Base-by-base conservation (phyloP, 768 basidiomycete genomes). In the Scleroderma bovista region DNA sequence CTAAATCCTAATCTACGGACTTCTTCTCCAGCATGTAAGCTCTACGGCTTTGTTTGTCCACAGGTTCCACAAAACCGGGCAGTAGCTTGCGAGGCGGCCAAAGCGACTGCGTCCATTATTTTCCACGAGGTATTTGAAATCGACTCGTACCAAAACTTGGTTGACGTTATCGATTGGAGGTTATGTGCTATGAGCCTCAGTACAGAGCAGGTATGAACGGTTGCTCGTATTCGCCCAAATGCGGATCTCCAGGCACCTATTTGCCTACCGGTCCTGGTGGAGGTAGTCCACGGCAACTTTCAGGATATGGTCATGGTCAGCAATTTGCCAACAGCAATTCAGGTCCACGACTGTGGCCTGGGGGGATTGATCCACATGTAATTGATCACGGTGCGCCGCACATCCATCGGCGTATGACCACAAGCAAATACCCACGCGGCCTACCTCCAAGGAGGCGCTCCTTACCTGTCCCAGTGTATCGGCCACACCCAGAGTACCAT, bases 11-110 rank as follows among this genome's bases (percentile, higher is more conserved):
- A 42, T 36, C 33, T 11, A 42, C 32, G 17, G 46, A 42, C 19
- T 29, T 52, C 55, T 56, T 52, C 31, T 39, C 12, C 53, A 87
- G 86, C 79, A 4, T 73, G 76, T 19, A 75, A 77, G 26, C 65
- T 89, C 3, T 72, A 84, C 62, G 73, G 76, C 36, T 79, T 72
- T 52, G 64, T 70, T 10, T 74, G 77, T 17, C 60, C 67, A 0
- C 52, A 65, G 37, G 75, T 83, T 57, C 64, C 66, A 10, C 75
- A 76, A 52, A 70, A 75, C 1, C 73, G 78, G 20, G 67, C 70
- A 33, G 70, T 70, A 42, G 78, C 82, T 12, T 76, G 78, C 24
- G 86, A 87, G 58, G 70, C 83, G 1, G 85, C 86, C 2, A 84
- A 84, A 16, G 76, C 80, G 37, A 86, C 85, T 0, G 84, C 82